phyloP scores from a whole-genome alignment of 768 basidiomycete species.

The Antrodiella citrinella region DNA sequence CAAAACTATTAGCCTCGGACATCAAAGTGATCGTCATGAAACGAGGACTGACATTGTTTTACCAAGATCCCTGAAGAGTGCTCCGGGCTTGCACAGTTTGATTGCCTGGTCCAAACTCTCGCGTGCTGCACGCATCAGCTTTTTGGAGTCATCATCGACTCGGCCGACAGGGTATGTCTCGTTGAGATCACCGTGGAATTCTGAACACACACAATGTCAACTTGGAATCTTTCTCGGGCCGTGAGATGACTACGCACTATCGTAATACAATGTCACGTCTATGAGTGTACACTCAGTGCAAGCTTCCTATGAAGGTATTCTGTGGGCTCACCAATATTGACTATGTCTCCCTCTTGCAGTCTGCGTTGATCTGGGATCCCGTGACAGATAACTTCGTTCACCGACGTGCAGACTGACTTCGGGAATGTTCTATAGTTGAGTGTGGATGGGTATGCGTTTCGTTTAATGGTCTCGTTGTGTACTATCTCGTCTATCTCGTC shows the following conservation, averaged over 20 bases:
- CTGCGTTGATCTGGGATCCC: slow-evolving; percentile 88
- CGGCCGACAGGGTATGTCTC: slow-evolving; percentile 87
- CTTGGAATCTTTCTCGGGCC: background rate
- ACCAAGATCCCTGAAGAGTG: slow-evolving; percentile 81
- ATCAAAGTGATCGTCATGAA: background rate
- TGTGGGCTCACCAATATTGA: slow-evolving; percentile 71
- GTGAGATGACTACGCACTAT: slow-evolving; percentile 38
- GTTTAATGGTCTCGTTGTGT: slow-evolving; percentile 84
- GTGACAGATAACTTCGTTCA: slow-evolving; percentile 97
- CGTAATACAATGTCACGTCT: slow-evolving; percentile 79
- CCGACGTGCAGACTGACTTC: slow-evolving; percentile 92
- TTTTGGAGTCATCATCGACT: slow-evolving; percentile 75
- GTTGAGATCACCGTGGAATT: slow-evolving; percentile 90
- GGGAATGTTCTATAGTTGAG: slow-evolving; percentile 88
- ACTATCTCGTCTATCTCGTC: slow-evolving; percentile 93
- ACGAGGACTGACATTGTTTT: slow-evolving; percentile 64
- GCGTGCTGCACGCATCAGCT: slow-evolving; percentile 76
- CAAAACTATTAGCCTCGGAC: too few relatives aligned
- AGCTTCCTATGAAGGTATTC: too few relatives aligned
- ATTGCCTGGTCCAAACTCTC: slow-evolving; percentile 86
- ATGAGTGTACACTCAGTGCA: too few relatives aligned
- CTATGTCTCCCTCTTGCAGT: slow-evolving; percentile 86
- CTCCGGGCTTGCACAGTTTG: slow-evolving; percentile 88
- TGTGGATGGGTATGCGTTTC: slow-evolving; percentile 90
- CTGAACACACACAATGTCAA: slow-evolving; percentile 27